Base-by-base conservation (phyloP, 495 filamentous ascomycete genomes). In the Rhypophila decipiens region DNA sequence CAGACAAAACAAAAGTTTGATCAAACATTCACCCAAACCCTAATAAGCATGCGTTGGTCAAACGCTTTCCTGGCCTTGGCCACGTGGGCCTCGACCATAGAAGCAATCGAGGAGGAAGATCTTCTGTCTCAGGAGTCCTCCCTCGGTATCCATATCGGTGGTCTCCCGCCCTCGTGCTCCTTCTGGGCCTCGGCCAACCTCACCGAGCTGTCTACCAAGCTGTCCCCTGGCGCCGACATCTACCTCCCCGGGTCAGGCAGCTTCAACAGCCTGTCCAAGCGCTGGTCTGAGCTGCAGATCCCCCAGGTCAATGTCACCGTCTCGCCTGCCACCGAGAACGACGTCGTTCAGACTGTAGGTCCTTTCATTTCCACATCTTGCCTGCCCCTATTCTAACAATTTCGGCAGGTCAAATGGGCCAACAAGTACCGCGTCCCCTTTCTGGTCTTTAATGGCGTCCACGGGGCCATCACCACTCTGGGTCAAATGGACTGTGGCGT, bases 281-380 rank as follows among this genome's bases (percentile, higher is more conserved):
- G 54, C 19, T 57, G 54, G 54, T 57, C 54, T 10, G 42, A 44
- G 12, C 36, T 57, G 12, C 42, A 34, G 18, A 46, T 56, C n/a
- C 76, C 79, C 2, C 61, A 46, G 13, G 61, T 71, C 12, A 70
- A 69, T 18, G 43, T 75, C n/a, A 68, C 75, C 12, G 67, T 81
- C 2, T 66, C 71, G 10, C 70, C 72, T 5, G 69, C 58, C 13
- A 69, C 65, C 5, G 77, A 77, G 49, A 59, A 71, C 15, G 79
- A 83, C 51, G 69, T 83, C 20, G 63, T 61, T 3, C 56, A 66
- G 36, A 73, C 67, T 2, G 78, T 81, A 58, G 50, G 63, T 39
- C n/a, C n/a, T n/a, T n/a, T n/a, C n/a, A n/a, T n/a, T n/a, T n/a
- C n/a, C n/a, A n/a, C n/a, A n/a, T n/a, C n/a, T n/a, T n/a, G n/a